Percentiles rank a stretch among this genome's conserved stretches.
These are phyloP conservation scores for Hygrophila difformis DNA, from an alignment of 257 asterid genomes.

Conservation along the genomic window DNA sequence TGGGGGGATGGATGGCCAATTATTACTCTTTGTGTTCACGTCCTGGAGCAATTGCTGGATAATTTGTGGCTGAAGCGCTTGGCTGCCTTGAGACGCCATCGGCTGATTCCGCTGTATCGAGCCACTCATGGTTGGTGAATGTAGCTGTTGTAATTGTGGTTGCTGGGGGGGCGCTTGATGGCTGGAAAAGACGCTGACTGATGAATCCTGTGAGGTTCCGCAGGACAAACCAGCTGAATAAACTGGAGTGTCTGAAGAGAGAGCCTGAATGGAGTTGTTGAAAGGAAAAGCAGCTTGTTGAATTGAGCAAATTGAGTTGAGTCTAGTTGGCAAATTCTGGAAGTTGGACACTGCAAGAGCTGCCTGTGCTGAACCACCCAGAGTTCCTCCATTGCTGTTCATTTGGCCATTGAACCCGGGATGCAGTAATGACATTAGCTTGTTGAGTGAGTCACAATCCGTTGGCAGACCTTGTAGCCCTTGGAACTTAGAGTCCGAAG, in stretches of 20 bases:
- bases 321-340: constrained; percentile 65
- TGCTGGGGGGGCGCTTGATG: constrained; percentile 13
- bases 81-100: constrained; percentile 41
- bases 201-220: constrained; percentile 33
- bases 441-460: constrained; percentile 44
- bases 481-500: constrained; percentile 31
- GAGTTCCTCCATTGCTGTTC: constrained; percentile 44
- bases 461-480: constrained; percentile 48
- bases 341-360: constrained; percentile 55
- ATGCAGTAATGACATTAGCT: constrained; percentile 43
- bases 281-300: constrained; percentile 59
- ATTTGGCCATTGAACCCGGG: constrained; percentile 42
- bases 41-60: constrained; percentile 67
- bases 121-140: constrained; percentile 25
- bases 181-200: constrained; percentile 22
- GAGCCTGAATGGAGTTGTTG: constrained; percentile 31
- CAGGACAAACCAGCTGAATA: constrained; percentile 22
- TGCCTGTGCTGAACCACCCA: constrained; percentile 67
- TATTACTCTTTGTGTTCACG: constrained; percentile 36
- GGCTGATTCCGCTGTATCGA: constrained; percentile 34
- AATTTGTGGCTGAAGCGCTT: constrained; percentile 63
- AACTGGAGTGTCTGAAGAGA: constrained; percentile 30
- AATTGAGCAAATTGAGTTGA: constrained; percentile 55
- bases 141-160: constrained; percentile 11
- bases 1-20: constrained; percentile 27